Evolutionary conservation across 345 rosid species (phyloP).

Genomic region (Theobroma cacao): DNA sequence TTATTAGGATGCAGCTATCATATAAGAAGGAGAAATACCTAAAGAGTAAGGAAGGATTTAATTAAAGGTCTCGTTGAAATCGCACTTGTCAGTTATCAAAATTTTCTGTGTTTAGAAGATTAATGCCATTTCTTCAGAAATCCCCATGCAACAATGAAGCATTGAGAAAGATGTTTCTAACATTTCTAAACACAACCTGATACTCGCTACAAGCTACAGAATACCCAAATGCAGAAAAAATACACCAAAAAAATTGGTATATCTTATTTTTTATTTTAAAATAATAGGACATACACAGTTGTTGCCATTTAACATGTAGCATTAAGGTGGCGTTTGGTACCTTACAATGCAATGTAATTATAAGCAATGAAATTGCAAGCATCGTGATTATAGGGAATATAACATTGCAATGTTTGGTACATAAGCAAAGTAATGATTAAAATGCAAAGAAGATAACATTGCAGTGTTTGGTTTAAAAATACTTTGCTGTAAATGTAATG

Average conservation of each 20-base stretch:
- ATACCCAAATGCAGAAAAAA: background rate
- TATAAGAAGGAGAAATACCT: background rate
- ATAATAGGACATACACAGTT: background rate
- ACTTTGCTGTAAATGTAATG: no score
- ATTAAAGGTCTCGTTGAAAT: background rate
- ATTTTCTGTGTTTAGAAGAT: background rate
- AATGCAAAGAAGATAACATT: no score
- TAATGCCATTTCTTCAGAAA: background rate
- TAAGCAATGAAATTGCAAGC: no score
- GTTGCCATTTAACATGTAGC: background rate
- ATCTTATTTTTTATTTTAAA: background rate
- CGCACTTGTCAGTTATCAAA: background rate
- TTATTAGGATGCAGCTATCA: background rate
- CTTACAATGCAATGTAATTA: no score
- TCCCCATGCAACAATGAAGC: background rate
- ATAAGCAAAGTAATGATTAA: no score
- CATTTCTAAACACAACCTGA: background rate
- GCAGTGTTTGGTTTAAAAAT: no score
- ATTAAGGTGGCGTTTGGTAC: no score
- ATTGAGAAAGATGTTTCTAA: background rate
- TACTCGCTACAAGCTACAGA: background rate
- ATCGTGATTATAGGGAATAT: no score
- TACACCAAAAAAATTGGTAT: background rate
- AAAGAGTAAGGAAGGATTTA: background rate
- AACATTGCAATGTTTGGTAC: no score